Base-by-base conservation (phyloP, 2,329 filamentous ascomycete species). In the Venturia oleaginea region DNA sequence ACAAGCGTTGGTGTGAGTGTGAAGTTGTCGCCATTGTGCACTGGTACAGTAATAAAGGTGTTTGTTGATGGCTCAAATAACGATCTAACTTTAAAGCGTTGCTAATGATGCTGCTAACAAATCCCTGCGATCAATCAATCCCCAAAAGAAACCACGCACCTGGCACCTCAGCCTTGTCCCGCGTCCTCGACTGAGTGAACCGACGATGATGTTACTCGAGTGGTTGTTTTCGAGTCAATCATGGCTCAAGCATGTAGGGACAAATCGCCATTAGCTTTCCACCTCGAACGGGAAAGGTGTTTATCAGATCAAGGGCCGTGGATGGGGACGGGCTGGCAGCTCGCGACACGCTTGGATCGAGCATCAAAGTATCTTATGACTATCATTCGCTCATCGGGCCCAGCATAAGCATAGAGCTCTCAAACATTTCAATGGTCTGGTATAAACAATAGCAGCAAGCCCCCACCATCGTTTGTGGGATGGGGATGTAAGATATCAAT, bases 61-160 rank as follows among this genome's bases (percentile, higher is more conserved):
- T 17, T 22, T 42, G 59, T 24, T 3, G 34, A 40, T 17, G 59
- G 34, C 22, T 34, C 30, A n/a, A 24, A 32, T 48, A 24, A 51
- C 60, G 60, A 62, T 62, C 60, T 51, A 62, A 42, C 38, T 37
- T 19, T 24, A 62, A 62, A 51, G 4, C 42, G 60, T 17, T 51
- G 42, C 27, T 62, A 42, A 57, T 57, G 51, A 57, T 34, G 51
- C 51, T 57, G 30, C 27, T 15, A 54, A 34, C 5, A 57, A 11
- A 32, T 22, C 51, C 51, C 30, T 34, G 51, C 51, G 22, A 24
- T 48, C 8, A n/a, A 48, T 48, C n/a, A 11, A 6, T n/a, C 11
- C 8, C 8, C 27, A 32, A 32, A 34, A 32, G 4, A 57, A 57
- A 30, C 51, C 51, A 3, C 30, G n/a, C 13, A 57, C 30, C 15